Evolutionary conservation across 2,329 filamentous ascomycete species (phyloP).

Genomic region (Clonostachys byssicola): DNA sequence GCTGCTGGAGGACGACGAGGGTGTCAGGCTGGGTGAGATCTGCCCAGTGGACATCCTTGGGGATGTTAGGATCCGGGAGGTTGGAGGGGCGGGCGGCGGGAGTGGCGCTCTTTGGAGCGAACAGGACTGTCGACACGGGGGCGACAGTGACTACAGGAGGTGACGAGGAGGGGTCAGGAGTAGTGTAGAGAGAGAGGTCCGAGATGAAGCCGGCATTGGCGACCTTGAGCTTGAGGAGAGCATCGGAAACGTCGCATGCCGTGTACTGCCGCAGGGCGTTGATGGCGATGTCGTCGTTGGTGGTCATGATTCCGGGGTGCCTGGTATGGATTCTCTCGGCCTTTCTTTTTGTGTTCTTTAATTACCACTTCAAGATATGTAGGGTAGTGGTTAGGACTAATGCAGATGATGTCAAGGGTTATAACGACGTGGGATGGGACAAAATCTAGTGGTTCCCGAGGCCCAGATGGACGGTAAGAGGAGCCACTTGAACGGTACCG

Average conservation of each 20-base stretch:
- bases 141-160: slow-evolving; percentile 32
- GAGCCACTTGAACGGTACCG: no score
- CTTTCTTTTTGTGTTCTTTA: no score
- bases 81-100: no score
- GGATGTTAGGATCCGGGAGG: slow-evolving; percentile 37
- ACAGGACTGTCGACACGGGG: slow-evolving; percentile 57
- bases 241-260: slow-evolving; percentile 64
- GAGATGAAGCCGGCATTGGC: slow-evolving; percentile 63
- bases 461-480: no score
- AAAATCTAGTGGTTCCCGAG: no score
- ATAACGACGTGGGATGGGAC: no score
- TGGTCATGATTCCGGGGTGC: no score
- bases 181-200: slow-evolving; percentile 39
- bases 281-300: no score
- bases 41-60: slow-evolving; percentile 60
- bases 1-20: slow-evolving; percentile 64
- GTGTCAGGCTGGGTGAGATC: slow-evolving; percentile 58
- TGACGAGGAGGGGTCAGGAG: slow-evolving; percentile 12
- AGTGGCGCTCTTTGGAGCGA: slow-evolving; percentile 49
- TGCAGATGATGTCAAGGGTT: no score
- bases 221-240: slow-evolving; percentile 65
- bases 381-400: no score
- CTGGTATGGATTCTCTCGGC: no score
- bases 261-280: slow-evolving; percentile 19
- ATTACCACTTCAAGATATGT: no score